Evolutionary conservation across 1,284 basidiomycete species (phyloP).

Genomic region (Xerocomus amazonicus): DNA sequence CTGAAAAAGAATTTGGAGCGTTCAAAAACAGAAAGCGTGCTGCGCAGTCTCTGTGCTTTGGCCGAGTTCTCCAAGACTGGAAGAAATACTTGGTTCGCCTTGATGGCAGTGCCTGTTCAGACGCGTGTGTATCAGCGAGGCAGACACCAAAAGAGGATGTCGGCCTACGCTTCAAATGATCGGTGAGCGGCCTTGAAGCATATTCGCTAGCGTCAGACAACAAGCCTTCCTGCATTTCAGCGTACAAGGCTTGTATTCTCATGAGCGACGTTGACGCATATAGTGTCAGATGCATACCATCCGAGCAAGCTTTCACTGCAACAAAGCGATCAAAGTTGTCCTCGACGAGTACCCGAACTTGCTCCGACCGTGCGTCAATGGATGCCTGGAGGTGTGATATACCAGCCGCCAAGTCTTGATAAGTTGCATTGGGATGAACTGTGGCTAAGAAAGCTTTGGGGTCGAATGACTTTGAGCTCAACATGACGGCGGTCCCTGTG

Average conservation of each 20-base stretch:
- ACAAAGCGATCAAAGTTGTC: conserved; percentile 99
- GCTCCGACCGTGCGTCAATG: conserved; percentile 87
- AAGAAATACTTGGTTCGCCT: conserved; percentile 94
- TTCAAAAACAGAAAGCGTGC: conserved; percentile 94
- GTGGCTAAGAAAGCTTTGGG: conserved; percentile 91
- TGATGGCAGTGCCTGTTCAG: conserved; percentile 69
- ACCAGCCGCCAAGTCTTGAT: conserved; percentile 82
- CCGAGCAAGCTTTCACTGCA: conserved; percentile 93
- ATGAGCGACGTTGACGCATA: conserved; percentile 6
- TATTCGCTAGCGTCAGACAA: conserved; percentile 77
- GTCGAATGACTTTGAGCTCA: conserved; percentile 93
- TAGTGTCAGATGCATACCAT: conserved; percentile 55
- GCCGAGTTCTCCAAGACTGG: conserved; percentile 95
- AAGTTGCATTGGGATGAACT: conserved; percentile 94
- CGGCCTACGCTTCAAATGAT: conserved; percentile 76
- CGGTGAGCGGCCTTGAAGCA: conserved; percentile 77
- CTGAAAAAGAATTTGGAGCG: conserved; percentile 99
- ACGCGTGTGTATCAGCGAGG: conserved; percentile 1
- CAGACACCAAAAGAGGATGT: too few relatives aligned
- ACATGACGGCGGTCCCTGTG: conserved; percentile 73
- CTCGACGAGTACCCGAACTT: conserved; percentile 91
- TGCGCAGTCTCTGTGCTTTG: conserved; percentile 90
- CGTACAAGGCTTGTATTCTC: conserved; percentile 65
- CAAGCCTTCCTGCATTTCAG: conserved; percentile 91
- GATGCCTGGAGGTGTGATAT: conserved; percentile 69